Evolutionary conservation across 1,139 yeast species (phyloP).

Genomic region (Magnusiomyces paraingens): DNA sequence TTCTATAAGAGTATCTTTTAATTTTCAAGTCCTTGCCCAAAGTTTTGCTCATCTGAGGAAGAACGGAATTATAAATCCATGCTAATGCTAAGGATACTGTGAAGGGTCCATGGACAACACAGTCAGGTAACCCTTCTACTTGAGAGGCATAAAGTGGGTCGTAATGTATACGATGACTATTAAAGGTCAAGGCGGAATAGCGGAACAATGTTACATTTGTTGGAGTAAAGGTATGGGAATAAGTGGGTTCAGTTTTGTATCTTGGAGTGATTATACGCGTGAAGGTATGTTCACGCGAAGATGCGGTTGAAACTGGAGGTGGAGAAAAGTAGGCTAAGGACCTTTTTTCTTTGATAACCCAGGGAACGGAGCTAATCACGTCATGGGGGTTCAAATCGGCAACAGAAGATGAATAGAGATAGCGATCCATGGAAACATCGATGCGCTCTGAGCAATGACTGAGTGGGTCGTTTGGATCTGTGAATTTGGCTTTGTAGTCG

Average conservation of each 20-base stretch:
- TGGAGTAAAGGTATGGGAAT: slow-evolving; percentile 26
- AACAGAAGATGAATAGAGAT: slow-evolving; percentile 20
- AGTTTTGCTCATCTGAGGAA: slow-evolving; percentile 9
- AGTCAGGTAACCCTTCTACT: slow-evolving; percentile 53
- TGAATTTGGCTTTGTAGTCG: slow-evolving; percentile 2
- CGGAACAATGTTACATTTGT: slow-evolving; percentile 41
- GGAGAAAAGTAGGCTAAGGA: slow-evolving; percentile 29
- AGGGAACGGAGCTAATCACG: slow-evolving; percentile 8
- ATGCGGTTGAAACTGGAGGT: slow-evolving; percentile 17
- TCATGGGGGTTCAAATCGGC: slow-evolving; percentile 1
- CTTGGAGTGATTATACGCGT: slow-evolving; percentile 10
- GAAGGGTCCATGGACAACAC: slow-evolving; percentile 79
- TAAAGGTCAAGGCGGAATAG: slow-evolving; percentile 69
- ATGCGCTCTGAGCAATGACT: slow-evolving; percentile 19
- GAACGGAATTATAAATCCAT: slow-evolving; percentile 36
- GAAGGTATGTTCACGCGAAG: slow-evolving; percentile 18
- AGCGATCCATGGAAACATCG: slow-evolving; percentile 29
- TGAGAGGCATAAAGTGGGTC: slow-evolving; percentile 47
- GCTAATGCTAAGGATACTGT: slow-evolving; percentile 53
- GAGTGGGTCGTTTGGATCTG: neutral
- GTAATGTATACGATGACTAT: slow-evolving; percentile 78
- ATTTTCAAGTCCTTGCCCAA: slow-evolving; percentile 21
- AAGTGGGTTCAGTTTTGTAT: slow-evolving; percentile 13
- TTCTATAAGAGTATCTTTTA: slow-evolving; percentile 42
- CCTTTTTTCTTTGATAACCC: slow-evolving; percentile 30